phyloP scores from a whole-genome alignment of 768 basidiomycete genomes.

The Leucosporidium creatinivorum region DNA sequence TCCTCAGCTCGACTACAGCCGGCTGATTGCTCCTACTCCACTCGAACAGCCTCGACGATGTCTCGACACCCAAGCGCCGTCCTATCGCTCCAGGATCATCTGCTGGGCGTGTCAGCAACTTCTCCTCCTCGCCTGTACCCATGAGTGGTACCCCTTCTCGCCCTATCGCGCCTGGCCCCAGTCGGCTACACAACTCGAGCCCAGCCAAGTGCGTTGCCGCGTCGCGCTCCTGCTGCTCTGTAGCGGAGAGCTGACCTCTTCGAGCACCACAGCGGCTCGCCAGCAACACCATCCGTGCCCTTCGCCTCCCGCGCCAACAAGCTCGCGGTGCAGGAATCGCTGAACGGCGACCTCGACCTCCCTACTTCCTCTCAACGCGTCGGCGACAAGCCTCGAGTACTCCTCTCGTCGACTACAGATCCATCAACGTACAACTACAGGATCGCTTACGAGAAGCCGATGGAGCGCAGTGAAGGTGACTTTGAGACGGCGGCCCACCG shows the following conservation, averaged over 20 bases:
- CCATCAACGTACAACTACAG: slow-evolving; percentile 53
- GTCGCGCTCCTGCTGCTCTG: slow-evolving; percentile 10
- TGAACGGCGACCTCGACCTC: slow-evolving; percentile 42
- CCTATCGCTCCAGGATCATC: no score
- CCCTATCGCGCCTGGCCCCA: no score
- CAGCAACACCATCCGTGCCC: slow-evolving; percentile 14
- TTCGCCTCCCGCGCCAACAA: slow-evolving; percentile 12
- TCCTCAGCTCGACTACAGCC: no score
- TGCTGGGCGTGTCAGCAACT: no score
- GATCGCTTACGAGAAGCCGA: slow-evolving; percentile 91
- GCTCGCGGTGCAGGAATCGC: slow-evolving; percentile 38
- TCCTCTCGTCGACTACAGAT: slow-evolving; percentile 36
- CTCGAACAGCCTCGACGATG: no score
- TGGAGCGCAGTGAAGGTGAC: slow-evolving; percentile 72
- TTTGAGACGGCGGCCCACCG: background rate
- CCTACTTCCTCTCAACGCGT: slow-evolving; percentile 24
- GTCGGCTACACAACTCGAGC: no score
- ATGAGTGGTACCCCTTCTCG: no score
- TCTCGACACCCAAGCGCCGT: no score
- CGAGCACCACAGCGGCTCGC: background rate
- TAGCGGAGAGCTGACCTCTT: no score
- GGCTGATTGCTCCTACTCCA: no score
- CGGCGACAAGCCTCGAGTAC: slow-evolving; percentile 35
- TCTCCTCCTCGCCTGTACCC: no score
- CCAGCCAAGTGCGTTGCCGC: slow-evolving; percentile 12